phyloP scores from a whole-genome alignment of 768 basidiomycete genomes.

The Panaeolus papilionaceus region DNA sequence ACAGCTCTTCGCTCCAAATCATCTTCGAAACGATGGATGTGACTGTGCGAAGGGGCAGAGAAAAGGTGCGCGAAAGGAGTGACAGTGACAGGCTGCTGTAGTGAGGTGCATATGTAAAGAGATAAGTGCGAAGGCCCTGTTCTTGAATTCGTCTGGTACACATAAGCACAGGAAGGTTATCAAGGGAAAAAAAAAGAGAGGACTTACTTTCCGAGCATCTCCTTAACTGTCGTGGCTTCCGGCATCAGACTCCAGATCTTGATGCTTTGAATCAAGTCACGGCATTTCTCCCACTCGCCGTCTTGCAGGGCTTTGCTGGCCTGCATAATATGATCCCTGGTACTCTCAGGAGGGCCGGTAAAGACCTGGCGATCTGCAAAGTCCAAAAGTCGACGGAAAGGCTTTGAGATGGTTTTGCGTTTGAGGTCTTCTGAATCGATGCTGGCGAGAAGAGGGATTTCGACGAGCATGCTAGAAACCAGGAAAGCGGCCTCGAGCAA shows the following conservation, averaged over 20 bases:
- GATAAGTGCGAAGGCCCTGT: constrained; percentile 94
- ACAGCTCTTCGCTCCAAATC: constrained; percentile 97
- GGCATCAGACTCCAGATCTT: constrained; percentile 99
- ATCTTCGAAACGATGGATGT: constrained; percentile 95
- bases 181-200: constrained; percentile 11
- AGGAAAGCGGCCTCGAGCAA: constrained; percentile 97
- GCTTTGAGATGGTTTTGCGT: constrained; percentile 94
- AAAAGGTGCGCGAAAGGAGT: constrained; percentile 88
- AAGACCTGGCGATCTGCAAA: constrained; percentile 98
- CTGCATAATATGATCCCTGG: constrained; percentile 99
- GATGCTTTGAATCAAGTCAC: constrained; percentile 92
- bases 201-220: constrained; percentile 90
- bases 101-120: constrained; percentile 96
- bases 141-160: constrained; percentile 92
- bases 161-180: constrained; percentile 20
- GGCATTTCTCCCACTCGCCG: constrained; percentile 96
- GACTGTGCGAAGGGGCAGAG: constrained; percentile 78
- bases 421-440: constrained; percentile 94
- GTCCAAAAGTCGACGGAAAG: constrained; percentile 93
- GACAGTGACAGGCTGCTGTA: constrained; percentile 91
- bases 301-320: constrained; percentile 95
- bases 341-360: constrained; percentile 98
- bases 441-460: constrained; percentile 93
- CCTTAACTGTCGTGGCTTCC: constrained; percentile 84
- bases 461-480: constrained; percentile 98